Evolutionary conservation across 345 rosid genomes (phyloP).

Genomic region (Psidium friedrichsthalianum): DNA sequence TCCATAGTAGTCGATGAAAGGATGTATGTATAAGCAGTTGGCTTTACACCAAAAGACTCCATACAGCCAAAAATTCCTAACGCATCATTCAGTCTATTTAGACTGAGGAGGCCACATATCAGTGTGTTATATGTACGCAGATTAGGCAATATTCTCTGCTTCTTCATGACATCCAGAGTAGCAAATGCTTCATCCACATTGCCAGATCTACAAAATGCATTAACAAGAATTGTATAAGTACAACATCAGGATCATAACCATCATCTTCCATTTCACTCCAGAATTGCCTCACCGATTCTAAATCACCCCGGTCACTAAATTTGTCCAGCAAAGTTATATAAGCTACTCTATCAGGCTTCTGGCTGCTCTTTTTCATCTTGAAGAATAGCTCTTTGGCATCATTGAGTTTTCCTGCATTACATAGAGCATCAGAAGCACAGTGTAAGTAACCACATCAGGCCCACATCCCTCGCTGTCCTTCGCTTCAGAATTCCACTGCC

Average conservation of each 20-base stretch:
- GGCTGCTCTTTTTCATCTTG: conserved; percentile 68
- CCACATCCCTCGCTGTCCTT: conserved; percentile 84
- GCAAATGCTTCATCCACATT: conserved; percentile 53
- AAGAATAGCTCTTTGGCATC: conserved; percentile 51
- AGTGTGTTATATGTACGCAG: conserved; percentile 76
- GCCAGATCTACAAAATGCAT: conserved; percentile 62
- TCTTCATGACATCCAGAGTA: conserved; percentile 56
- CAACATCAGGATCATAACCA: conserved; percentile 76
- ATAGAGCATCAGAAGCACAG: conserved; percentile 83
- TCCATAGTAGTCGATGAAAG: conserved; percentile 91
- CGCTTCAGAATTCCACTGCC: conserved; percentile 53
- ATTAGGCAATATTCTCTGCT: conserved; percentile 50
- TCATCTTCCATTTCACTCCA: conserved; percentile 84
- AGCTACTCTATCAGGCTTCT: conserved; percentile 71
- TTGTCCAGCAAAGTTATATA: conserved; percentile 76
- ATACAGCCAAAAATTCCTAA: conserved; percentile 38
- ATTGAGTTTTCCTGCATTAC: conserved; percentile 55
- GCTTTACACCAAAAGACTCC: conserved; percentile 54
- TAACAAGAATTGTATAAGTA: conserved; percentile 62
- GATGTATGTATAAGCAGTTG: conserved; percentile 66
- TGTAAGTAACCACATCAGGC: conserved; percentile 81
- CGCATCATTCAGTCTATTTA: conserved; percentile 49
- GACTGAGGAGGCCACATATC: conserved; percentile 65
- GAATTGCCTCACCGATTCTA: conserved; percentile 55
- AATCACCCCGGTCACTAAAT: conserved; percentile 57